Evolutionary conservation across 345 rosid species (phyloP).

Genomic region (Mallotus nudiflorus): DNA sequence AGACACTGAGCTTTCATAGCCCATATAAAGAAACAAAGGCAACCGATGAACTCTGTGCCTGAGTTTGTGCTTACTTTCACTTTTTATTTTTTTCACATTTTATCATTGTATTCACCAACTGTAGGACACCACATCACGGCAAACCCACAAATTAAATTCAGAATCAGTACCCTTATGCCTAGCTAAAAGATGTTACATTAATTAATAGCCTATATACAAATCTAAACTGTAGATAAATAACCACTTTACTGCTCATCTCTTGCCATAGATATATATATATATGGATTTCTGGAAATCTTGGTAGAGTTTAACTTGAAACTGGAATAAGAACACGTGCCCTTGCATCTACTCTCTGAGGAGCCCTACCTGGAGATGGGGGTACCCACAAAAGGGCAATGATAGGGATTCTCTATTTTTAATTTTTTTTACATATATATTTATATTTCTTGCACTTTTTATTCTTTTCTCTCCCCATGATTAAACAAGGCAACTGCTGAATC

Average conservation of each 20-base stretch:
- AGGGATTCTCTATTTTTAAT: background rate
- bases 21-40: too few species aligned
- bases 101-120: constrained; percentile 17
- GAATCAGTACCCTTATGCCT: too few species aligned
- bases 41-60: too few species aligned
- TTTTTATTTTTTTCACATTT: background rate
- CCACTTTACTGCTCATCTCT: background rate
- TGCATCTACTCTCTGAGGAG: background rate
- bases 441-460: constrained; percentile 8
- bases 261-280: background rate
- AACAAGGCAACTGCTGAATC: constrained; percentile 27
- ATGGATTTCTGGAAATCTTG: background rate
- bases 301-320: background rate
- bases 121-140: constrained; percentile 4
- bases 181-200: too few species aligned
- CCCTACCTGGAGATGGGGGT: background rate
- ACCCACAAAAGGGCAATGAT: background rate
- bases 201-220: too few species aligned
- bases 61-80: background rate
- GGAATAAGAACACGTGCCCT: background rate
- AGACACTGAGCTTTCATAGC: constrained; percentile 56
- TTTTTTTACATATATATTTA: background rate
- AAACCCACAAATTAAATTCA: background rate
- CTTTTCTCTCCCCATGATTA: constrained; percentile 21
- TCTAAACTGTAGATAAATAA: too few species aligned